Conservation (phyloP, 202 grass and related monocot genomes). For the Panicum virgatum region DNA sequence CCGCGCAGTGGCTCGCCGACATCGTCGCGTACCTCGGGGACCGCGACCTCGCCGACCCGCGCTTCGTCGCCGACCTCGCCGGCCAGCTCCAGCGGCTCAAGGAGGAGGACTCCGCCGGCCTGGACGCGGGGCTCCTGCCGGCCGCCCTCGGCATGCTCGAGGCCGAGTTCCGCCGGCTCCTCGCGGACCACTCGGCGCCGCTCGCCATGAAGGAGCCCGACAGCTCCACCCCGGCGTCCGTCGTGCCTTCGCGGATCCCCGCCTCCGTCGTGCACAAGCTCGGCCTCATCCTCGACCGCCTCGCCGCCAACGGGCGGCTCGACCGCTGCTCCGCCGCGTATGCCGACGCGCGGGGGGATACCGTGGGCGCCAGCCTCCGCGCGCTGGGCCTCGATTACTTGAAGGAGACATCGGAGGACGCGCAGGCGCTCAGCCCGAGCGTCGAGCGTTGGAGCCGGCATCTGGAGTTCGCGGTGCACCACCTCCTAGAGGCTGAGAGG, state of each 20-base stretch:
- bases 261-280: constrained; percentile 56
- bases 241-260: constrained; percentile 59
- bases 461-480: constrained; percentile 79
- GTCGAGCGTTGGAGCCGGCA: constrained; percentile 75
- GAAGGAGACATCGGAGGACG: constrained; percentile 49
- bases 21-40: constrained; percentile 69
- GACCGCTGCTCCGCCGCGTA: constrained; percentile 44
- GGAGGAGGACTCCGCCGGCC: neutral
- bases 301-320: constrained; percentile 60
- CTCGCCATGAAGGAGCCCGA: constrained; percentile 44
- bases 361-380: constrained; percentile 67
- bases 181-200: constrained; percentile 59
- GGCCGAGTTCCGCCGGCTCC: constrained; percentile 65
- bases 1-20: constrained; percentile 79
- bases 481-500: constrained; percentile 76
- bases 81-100: constrained; percentile 43
- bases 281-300: constrained; percentile 62
- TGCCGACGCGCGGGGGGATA: constrained; percentile 60
- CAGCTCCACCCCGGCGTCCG: constrained; percentile 20
- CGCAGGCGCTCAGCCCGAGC: constrained; percentile 58
- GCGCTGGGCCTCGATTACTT: constrained; percentile 76
- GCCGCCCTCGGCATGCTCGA: constrained; percentile 73
- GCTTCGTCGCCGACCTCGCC: constrained; percentile 53
- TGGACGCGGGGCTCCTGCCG: constrained; percentile 64
- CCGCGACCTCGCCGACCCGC: constrained; percentile 54